A percentile compares a stretch with the other conserved stretches of the same genome.
phyloP scores from a whole-genome alignment of 371 early-diverging fungal species.

The Apophysomyces ossiformis region DNA sequence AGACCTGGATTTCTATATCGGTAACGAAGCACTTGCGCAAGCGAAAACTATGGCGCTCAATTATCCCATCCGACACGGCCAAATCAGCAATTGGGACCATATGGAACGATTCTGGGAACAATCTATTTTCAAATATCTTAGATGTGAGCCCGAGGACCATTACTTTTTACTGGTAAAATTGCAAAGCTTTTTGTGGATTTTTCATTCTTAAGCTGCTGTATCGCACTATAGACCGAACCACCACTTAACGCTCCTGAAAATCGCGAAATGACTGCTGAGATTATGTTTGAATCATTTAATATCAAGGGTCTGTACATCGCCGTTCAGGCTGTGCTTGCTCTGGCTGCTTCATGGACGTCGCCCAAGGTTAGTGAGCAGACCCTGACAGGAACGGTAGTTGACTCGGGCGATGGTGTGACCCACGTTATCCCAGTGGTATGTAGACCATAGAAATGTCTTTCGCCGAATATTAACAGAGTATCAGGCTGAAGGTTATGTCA shows the following conservation, averaged over 20 bases:
- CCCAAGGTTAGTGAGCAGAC: slow-evolving; percentile 79
- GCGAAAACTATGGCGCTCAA: slow-evolving; percentile 82
- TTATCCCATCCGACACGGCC: slow-evolving; percentile 90
- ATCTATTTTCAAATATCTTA: slow-evolving; percentile 94
- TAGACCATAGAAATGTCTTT: not conserved
- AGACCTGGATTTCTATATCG: slow-evolving; percentile 97
- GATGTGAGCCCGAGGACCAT: slow-evolving; percentile 98
- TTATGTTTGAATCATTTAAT: slow-evolving; percentile 92
- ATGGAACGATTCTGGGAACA: slow-evolving; percentile 97
- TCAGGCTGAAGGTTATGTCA: slow-evolving; percentile 97
- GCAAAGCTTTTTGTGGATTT: not conserved
- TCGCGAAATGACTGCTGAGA: slow-evolving; percentile 93
- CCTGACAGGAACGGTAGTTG: slow-evolving; percentile 97
- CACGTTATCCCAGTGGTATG: slow-evolving; percentile 97
- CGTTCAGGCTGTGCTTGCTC: slow-evolving; percentile 91
- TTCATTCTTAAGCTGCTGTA: not conserved
- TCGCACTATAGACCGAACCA: slow-evolving; percentile 76
- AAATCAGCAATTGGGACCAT: slow-evolving; percentile 93
- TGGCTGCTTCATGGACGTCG: slow-evolving; percentile 90
- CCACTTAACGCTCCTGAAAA: slow-evolving; percentile 93
- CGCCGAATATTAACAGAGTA: not conserved
- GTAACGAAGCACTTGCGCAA: slow-evolving; percentile 93
- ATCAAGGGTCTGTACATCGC: slow-evolving; percentile 91
- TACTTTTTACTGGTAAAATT: slow-evolving; percentile 79
- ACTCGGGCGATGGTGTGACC: slow-evolving; percentile 86